Percentiles rank a stretch among this genome's conserved stretches.
These are phyloP conservation scores for Petunia axillaris DNA, from an alignment of 257 asterid species.

Conservation along the genomic window DNA sequence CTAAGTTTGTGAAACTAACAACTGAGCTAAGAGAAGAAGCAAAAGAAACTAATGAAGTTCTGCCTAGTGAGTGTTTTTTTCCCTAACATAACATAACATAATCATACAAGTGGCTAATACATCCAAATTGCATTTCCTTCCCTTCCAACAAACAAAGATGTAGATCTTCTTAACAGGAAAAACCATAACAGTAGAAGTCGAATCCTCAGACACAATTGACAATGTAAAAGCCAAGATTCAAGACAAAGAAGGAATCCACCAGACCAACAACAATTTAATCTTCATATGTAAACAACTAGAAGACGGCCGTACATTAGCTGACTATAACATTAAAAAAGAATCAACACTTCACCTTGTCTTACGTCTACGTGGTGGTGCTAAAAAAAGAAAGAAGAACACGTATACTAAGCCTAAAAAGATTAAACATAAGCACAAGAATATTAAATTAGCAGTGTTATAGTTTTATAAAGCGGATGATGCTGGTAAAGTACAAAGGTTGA, in stretches of 20 bases:
- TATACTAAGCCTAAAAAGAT: constrained; percentile 44
- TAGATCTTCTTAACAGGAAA: constrained; percentile 44
- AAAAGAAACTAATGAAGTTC: too few species aligned
- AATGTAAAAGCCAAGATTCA: too few species aligned
- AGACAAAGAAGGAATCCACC: too few species aligned
- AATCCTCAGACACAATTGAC: constrained; percentile 21
- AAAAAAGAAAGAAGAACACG: constrained; percentile 44
- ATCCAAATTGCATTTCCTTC: too few species aligned
- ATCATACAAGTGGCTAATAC: too few species aligned
- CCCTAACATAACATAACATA: too few species aligned
- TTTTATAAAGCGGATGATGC: constrained; percentile 39
- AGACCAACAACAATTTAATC: constrained; percentile 27
- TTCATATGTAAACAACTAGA: constrained; percentile 42
- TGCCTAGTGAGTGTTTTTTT: too few species aligned
- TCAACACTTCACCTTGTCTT: constrained; percentile 40
- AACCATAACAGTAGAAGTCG: constrained; percentile 44
- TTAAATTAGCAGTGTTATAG: constrained; percentile 35
- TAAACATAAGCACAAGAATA: constrained; percentile 43
- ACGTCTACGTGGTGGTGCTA: constrained; percentile 44
- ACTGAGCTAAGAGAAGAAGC: too few species aligned
- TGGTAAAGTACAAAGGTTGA: constrained; percentile 40
- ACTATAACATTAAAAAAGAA: constrained; percentile 44
- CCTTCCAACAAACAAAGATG: constrained; percentile 18
- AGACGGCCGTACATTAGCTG: constrained; percentile 40
- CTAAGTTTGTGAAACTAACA: too few species aligned